Conservation (phyloP, 805 yeast species). For the Candida cerambycidarum region DNA sequence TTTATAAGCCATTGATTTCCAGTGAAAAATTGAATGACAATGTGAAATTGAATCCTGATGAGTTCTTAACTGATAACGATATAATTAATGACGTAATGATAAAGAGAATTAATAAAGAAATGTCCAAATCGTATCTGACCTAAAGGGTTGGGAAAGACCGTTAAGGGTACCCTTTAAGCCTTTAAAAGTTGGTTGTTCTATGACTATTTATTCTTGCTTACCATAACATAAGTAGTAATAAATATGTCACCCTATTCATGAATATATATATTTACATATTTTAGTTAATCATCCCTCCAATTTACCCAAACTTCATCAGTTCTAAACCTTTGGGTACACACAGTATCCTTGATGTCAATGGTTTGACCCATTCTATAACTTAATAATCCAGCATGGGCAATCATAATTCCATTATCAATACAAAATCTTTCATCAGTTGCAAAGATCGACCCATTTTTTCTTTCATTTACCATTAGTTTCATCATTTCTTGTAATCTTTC, state of each 20-base stretch:
- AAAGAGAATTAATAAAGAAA: conserved; percentile 10
- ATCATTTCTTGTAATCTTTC: conserved; percentile 92
- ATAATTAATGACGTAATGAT: conserved; percentile 8
- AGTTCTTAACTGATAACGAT: conserved; percentile 11
- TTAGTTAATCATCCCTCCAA: conserved; percentile 70
- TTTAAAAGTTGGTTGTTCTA: conserved; percentile 10
- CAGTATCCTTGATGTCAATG: conserved; percentile 61
- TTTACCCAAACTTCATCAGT: conserved; percentile 90
- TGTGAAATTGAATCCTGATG: not conserved
- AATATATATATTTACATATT: not conserved
- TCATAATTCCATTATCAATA: conserved; percentile 98
- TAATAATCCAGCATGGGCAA: conserved; percentile 94
- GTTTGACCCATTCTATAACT: conserved; percentile 81
- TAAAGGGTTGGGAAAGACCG: conserved; percentile 2
- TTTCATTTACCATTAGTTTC: conserved; percentile 88
- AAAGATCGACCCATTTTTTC: conserved; percentile 77
- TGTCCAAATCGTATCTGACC: conserved; percentile 38
- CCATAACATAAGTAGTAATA: conserved; percentile 6
- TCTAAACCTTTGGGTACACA: conserved; percentile 89
- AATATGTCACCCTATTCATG: conserved; percentile 3
- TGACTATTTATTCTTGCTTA: conserved; percentile 9
- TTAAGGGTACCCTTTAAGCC: conserved; percentile 1
- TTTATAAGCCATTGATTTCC: conserved; percentile 1
- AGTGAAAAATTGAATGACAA: not conserved
- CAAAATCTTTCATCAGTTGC: conserved; percentile 98